Evolutionary conservation across 306 rosid species (phyloP), one percentile per base, ranked within the genome.

Genomic region (Pachyrhizus erosus): DNA sequence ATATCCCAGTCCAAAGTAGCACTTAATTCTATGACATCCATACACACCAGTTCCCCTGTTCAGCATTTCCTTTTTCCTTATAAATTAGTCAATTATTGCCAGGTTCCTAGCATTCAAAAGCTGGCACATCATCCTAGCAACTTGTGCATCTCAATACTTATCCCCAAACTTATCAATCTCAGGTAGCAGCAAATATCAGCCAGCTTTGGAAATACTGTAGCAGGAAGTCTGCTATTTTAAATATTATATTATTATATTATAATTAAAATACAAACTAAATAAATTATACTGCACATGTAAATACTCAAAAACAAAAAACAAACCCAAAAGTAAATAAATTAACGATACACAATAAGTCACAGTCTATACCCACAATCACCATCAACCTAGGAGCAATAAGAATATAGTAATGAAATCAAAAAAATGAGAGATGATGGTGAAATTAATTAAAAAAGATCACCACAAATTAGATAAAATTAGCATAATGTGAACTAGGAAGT

Each of bases 1-100:
- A 37, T 20, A 20, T 9, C 51, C n/a, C 77, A 55, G 40, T 82
- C 61, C 17, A 73, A 34, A 62, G 55, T 7, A 58, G 69, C 65
- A 15, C 26, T 65, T 58, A 57, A 37, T 68, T 39, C 26, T 73
- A 68, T 45, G 26, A 82, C 24, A 24, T 69, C 26, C 57, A 69
- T 24, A 34, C 65, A 72, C 40, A 60, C 46, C 26, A 40, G 42
- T 24, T 33, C 62, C 77, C 34, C 51, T 48, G 17, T 42, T 65
- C 27, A 18, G 24, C 73, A 14, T 61, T 70, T 17, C 49, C 20
- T 69, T 46, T 76, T 45, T 15, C 66, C 31, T 8, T 2, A 76
- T 37, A 48, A 51, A 54, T 68, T 12, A 24, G 13, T 18, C 24
- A 79, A 14, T 51, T 78, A 66, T 49, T 18, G 64, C 26, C 62